These are phyloP conservation scores for Hypoxylon intermedium DNA, from an alignment of 495 filamentous ascomycete genomes.

Conservation along the genomic window DNA sequence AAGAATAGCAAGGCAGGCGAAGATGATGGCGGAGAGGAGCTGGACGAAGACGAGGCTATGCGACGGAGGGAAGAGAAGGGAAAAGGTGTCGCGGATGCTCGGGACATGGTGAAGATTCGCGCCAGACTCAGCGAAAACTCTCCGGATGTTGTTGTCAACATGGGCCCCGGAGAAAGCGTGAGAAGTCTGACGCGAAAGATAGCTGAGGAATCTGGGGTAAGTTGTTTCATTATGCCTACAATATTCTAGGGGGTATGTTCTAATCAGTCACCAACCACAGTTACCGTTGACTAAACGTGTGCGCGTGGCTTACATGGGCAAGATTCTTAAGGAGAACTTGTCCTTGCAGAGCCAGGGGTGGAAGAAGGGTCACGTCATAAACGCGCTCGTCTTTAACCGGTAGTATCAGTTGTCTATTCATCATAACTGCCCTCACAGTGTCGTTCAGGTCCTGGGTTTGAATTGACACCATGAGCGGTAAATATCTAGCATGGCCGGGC, in stretches of 20 bases:
- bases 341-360: constrained; percentile 74
- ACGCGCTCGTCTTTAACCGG: constrained; percentile 73
- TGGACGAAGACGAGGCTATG: constrained; percentile 59
- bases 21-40: constrained; percentile 49
- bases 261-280: constrained; percentile 38
- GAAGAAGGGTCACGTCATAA: constrained; percentile 77
- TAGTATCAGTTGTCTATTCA: constrained; percentile 46
- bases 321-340: constrained; percentile 71
- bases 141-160: constrained; percentile 66
- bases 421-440: too few species aligned
- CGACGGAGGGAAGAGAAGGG: constrained; percentile 72
- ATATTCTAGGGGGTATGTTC: neutral
- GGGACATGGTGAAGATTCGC: constrained; percentile 65
- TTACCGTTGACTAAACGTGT: constrained; percentile 63
- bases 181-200: constrained; percentile 67
- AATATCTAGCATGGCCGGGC: too few species aligned
- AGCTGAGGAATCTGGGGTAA: constrained; percentile 69
- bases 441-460: too few species aligned
- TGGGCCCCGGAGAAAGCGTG: constrained; percentile 69
- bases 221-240: constrained; percentile 37
- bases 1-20: constrained; percentile 46
- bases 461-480: too few species aligned
- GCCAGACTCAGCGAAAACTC: constrained; percentile 75
- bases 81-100: constrained; percentile 56
- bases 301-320: constrained; percentile 79